A percentile compares a stretch with the other conserved stretches of the same genome.
Conservation (phyloP, 352 stramenopile species). For the Elongisporangium prolatum region DNA sequence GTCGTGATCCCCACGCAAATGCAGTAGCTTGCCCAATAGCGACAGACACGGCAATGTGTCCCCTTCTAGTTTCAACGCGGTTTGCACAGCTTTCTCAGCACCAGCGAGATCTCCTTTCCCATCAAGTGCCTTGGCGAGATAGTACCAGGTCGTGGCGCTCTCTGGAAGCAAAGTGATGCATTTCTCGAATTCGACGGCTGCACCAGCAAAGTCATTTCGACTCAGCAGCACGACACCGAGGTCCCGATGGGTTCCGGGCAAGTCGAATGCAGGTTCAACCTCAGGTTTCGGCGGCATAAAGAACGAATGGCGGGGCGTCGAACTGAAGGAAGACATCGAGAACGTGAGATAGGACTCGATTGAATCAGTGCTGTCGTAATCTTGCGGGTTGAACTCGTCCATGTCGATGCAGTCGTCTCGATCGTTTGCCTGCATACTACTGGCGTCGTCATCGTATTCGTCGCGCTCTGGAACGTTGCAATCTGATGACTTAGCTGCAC, state of each 20-base stretch:
- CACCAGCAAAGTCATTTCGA: constrained; percentile 35
- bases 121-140: constrained; percentile 64
- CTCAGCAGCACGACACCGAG: constrained; percentile 41
- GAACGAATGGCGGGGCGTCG: neutral
- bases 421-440: neutral
- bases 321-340: neutral
- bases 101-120: constrained; percentile 25
- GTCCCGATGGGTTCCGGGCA: constrained; percentile 44
- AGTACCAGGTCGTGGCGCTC: constrained; percentile 41
- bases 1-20: constrained; percentile 58
- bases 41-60: constrained; percentile 50
- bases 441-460: neutral
- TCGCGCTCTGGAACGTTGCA: neutral
- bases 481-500: neutral
- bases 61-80: constrained; percentile 38
- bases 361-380: neutral
- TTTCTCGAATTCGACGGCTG: constrained; percentile 34
- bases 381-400: neutral
- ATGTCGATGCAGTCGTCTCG: neutral
- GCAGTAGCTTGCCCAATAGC: constrained; percentile 55
- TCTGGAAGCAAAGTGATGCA: constrained; percentile 29
- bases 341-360: neutral
- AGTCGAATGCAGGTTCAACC: constrained; percentile 27
- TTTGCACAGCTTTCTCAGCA: constrained; percentile 46
- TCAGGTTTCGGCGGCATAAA: neutral